Percentiles rank a stretch among this genome's conserved stretches.
phyloP scores from a whole-genome alignment of 2,329 filamentous ascomycete genomes.

The Colletotrichum caudatum region DNA sequence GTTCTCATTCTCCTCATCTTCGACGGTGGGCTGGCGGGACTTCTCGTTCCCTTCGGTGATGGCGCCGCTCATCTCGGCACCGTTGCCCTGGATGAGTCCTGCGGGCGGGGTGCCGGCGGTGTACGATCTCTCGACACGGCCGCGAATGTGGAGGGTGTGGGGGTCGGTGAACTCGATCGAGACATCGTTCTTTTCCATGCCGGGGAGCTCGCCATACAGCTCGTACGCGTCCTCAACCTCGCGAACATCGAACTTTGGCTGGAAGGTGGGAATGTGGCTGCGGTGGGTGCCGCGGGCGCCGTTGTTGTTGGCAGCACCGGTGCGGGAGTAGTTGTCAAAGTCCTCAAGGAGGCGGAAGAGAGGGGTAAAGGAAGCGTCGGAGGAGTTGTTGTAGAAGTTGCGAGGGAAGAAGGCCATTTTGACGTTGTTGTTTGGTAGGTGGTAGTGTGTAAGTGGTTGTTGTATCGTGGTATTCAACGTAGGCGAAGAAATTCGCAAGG shows the following conservation, averaged over 20 bases:
- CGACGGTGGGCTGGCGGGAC: conserved; percentile 68
- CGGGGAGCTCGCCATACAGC: conserved; percentile 83
- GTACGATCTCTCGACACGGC: conserved; percentile 74
- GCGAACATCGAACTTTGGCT: conserved; percentile 82
- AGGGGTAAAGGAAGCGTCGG: conserved; percentile 66
- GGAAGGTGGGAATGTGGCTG: conserved; percentile 67
- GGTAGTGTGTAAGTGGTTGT: background rate
- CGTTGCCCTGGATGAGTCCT: conserved; percentile 59
- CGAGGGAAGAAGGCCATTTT: conserved; percentile 73
- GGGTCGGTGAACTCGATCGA: conserved; percentile 83
- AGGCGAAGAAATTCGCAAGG: background rate
- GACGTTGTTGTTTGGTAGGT: conserved; percentile 44
- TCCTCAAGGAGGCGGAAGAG: conserved; percentile 75
- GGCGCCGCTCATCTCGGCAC: conserved; percentile 51
- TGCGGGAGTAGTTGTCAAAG: conserved; percentile 68
- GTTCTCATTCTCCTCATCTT: conserved; percentile 67
- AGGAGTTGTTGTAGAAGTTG: conserved; percentile 57
- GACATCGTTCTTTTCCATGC: conserved; percentile 79
- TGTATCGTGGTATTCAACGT: background rate
- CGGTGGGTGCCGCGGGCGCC: conserved; percentile 42
- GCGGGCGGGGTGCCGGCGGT: conserved; percentile 66
- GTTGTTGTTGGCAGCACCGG: conserved; percentile 46
- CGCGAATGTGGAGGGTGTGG: conserved; percentile 78
- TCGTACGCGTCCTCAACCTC: conserved; percentile 78
- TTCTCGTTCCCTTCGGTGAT: conserved; percentile 54